phyloP scores from a whole-genome alignment of 164 flowering plant species.

The Protea cynaroides region DNA sequence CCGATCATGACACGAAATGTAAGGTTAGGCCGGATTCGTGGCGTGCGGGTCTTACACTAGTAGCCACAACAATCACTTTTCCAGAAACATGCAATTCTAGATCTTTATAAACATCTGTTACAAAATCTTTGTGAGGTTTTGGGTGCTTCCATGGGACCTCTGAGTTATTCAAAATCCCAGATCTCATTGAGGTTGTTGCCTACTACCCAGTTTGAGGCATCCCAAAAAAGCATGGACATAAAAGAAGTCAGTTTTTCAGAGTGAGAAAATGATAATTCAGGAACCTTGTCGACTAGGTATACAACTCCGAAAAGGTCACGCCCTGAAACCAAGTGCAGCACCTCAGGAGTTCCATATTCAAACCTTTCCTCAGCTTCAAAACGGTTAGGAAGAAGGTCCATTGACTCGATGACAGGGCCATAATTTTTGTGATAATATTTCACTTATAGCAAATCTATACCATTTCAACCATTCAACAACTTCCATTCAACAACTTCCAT shows the following conservation, averaged over 20 bases:
- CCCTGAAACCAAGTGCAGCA: conserved; percentile 91
- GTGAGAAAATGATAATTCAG: conserved; percentile 34
- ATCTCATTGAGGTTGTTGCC: conserved; percentile 11
- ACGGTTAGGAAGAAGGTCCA: conserved; percentile 83
- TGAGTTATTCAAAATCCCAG: conserved; percentile 14
- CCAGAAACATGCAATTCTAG: conserved; percentile 76
- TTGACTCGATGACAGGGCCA: conserved; percentile 71
- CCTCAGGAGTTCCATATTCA: conserved; percentile 59
- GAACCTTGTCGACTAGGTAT: conserved; percentile 37
- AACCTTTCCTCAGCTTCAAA: conserved; percentile 99
- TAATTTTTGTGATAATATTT: conserved; percentile 62
- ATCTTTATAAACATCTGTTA: conserved; percentile 67
- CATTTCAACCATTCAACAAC: conserved; percentile 91
- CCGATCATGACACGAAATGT: no score
- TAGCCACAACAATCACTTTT: conserved; percentile 64
- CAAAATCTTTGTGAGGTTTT: conserved; percentile 6
- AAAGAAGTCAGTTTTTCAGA: conserved; percentile 32
- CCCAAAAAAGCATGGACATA: conserved; percentile 14
- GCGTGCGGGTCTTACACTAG: no score
- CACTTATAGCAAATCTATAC: conserved; percentile 70
- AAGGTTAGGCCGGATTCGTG: no score
- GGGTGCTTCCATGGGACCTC: conserved; percentile 15
- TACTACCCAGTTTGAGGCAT: conserved; percentile 19
- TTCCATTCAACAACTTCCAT: conserved; percentile 51
- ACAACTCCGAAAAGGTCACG: conserved; percentile 87